A percentile compares a stretch with the other conserved stretches of the same genome.
Evolutionary conservation across 306 rosid species (phyloP).

Genomic region (Fragaria iinumae): DNA sequence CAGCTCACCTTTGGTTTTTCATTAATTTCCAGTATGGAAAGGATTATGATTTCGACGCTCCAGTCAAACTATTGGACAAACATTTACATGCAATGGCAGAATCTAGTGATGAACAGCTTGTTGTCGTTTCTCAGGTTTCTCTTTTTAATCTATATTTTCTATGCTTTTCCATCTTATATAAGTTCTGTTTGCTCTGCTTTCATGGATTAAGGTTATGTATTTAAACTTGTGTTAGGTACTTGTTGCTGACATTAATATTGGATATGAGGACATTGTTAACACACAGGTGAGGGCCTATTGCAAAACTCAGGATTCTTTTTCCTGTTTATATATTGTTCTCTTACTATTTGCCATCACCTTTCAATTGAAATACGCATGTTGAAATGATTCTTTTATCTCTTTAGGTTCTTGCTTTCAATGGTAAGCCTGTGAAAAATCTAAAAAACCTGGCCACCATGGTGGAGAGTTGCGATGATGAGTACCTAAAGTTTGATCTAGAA

Average conservation of each 20-base stretch:
- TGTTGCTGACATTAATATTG: conserved; percentile 79
- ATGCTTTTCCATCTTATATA: background rate
- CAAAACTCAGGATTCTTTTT: background rate
- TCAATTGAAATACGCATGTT: background rate
- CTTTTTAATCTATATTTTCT: background rate
- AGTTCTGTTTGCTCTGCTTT: conserved; percentile 11
- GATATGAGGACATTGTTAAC: conserved; percentile 75
- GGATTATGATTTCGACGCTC: conserved; percentile 75
- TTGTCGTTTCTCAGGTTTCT: conserved; percentile 76
- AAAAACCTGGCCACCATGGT: conserved; percentile 72
- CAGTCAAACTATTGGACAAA: conserved; percentile 81
- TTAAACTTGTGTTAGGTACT: conserved; percentile 56
- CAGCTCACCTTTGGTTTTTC: conserved; percentile 12
- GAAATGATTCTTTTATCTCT: conserved; percentile 14
- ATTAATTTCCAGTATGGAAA: conserved; percentile 63
- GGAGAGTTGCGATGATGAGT: conserved; percentile 62
- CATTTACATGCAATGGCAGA: conserved; percentile 72
- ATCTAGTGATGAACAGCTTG: conserved; percentile 68
- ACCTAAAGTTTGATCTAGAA: conserved; percentile 65
- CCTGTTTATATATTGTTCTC: background rate
- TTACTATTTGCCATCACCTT: background rate
- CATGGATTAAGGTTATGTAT: background rate
- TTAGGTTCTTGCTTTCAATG: conserved; percentile 67
- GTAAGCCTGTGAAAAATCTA: conserved; percentile 65
- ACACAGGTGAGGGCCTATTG: conserved; percentile 51